phyloP scores from a whole-genome alignment of 805 yeast species.

The Candida qinlingensis region DNA sequence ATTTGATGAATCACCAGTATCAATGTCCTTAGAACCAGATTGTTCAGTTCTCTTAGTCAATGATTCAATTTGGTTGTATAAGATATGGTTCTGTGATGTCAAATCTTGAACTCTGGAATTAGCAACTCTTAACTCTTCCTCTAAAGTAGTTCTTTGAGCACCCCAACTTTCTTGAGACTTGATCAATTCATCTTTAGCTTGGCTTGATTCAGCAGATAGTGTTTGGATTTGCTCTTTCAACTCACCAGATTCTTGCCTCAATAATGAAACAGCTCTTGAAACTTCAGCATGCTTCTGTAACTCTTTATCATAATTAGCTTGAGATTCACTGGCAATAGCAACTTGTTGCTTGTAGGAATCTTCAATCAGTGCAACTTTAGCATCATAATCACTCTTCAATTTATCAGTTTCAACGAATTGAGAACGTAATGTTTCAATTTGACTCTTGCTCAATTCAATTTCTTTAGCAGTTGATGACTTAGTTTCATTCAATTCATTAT shows the following conservation, averaged over 20 bases:
- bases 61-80: conserved; percentile 62
- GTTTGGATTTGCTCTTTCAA: conserved; percentile 25
- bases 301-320: conserved; percentile 50
- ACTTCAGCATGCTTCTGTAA: conserved; percentile 50
- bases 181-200: conserved; percentile 28
- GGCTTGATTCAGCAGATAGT: conserved; percentile 25
- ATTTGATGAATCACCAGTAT: conserved; percentile 13
- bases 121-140: conserved; percentile 42
- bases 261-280: conserved; percentile 33
- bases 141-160: conserved; percentile 35
- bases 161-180: conserved; percentile 41
- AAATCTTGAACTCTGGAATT: conserved; percentile 48
- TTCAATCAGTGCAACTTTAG: conserved; percentile 27
- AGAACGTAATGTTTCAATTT: conserved; percentile 15
- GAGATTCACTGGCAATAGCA: conserved; percentile 42
- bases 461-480: conserved; percentile 23
- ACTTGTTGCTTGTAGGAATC: conserved; percentile 40
- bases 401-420: conserved; percentile 22
- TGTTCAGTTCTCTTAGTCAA: conserved; percentile 18
- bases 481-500: conserved; percentile 27
- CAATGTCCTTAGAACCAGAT: not conserved
- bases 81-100: conserved; percentile 59
- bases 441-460: conserved; percentile 13
- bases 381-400: conserved; percentile 27
- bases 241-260: conserved; percentile 34